Base-by-base conservation (phyloP, 129 eudicot genomes). In the Sambucus nigra region DNA sequence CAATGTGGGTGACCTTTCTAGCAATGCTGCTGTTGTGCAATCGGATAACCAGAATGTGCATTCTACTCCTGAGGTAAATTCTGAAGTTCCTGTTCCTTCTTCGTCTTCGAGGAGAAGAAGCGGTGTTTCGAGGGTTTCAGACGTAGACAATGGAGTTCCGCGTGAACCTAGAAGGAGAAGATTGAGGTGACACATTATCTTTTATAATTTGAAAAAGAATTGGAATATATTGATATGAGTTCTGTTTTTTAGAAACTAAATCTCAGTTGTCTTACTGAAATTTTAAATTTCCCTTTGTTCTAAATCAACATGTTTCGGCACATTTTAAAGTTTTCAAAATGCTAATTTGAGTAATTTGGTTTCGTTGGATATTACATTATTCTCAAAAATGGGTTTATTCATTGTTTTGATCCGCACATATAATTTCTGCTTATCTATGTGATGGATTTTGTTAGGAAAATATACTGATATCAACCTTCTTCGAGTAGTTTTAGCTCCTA, bases 131-230 rank as follows among this genome's bases (percentile, higher is more conserved):
- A 69, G 84, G 24, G 49, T 32, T 49, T 60, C 69, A 66, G 76
- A 77, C 70, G 66, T 58, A 29, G 81, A 71, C 38, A 77, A 61
- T 53, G 84, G 70, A 52, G 67, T 59, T 51, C 53, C 81, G 14
- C 74, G 76, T 45, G 92, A 78, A 61, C 60, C 67, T 33, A 73
- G 79, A 61, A 86, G 95, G 76, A 78, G 87, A 58, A 80, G 91
- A 28, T 57, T 73, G 72, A 72, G 73, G 67, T 78, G 70, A 73
- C 59, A 35, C 2, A 16, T 25, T 46, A 42, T 27, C 26, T 9
- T 19, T 65, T 61, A 31, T 16, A 60, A 32, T 32, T 18, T 64
- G 31, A 28, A 49, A 41, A 11, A 46, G 51, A 57, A 62, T 12
- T 19, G 11, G 35, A n/a, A n/a, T n/a, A n/a, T n/a, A n/a, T n/a